Conservation (phyloP, 306 rosid species). For the Vicia villosa region DNA sequence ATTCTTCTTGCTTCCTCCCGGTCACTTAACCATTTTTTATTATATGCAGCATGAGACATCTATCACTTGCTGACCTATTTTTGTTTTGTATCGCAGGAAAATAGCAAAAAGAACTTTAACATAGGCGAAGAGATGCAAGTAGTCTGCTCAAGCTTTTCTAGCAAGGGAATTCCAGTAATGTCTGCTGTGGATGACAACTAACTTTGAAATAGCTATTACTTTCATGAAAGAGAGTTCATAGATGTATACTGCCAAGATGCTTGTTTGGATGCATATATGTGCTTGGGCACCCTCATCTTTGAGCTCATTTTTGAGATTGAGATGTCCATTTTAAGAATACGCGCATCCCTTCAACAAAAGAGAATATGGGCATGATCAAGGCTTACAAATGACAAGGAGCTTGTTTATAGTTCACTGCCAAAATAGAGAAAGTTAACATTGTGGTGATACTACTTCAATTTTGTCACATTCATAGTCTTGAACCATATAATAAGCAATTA, state of each 20-base stretch:
- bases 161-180: constrained; percentile 78
- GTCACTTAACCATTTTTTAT: not conserved
- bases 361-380: no score
- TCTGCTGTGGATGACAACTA: constrained; percentile 54
- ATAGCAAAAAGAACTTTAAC: constrained; percentile 45
- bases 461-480: no score
- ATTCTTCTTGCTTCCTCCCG: constrained; percentile 15
- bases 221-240: not conserved
- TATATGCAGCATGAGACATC: not conserved
- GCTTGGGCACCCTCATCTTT: no score
- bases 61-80: constrained; percentile 19
- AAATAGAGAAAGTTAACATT: no score
- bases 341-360: no score
- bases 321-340: no score
- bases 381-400: no score
- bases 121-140: constrained; percentile 69
- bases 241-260: constrained; percentile 16
- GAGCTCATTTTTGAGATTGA: no score
- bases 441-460: no score
- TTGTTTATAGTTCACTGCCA: no score
- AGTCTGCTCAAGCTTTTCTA: constrained; percentile 69
- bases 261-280: not conserved
- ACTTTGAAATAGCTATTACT: constrained; percentile 26
- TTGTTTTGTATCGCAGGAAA: constrained; percentile 53
- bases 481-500: no score